Conservation (phyloP, 2,329 filamentous ascomycete species). For the Fusarium nurragi region DNA sequence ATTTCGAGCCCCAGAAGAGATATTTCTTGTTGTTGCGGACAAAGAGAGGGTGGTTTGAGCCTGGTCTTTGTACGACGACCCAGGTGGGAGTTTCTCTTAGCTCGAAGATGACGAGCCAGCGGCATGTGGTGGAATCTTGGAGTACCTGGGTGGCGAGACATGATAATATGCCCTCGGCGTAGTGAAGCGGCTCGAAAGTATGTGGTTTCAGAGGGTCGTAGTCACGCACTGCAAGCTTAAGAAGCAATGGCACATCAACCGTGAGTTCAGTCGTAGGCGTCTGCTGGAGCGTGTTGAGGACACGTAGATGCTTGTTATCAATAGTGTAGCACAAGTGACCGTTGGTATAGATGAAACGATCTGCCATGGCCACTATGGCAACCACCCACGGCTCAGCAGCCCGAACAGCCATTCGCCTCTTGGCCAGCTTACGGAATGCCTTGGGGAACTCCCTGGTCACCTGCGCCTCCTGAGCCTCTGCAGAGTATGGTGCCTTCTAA, state of each 20-base stretch:
- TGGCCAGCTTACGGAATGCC: slow-evolving; percentile 65
- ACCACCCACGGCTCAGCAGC: slow-evolving; percentile 70
- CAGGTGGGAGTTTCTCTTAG: slow-evolving; percentile 55
- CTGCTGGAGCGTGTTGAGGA: slow-evolving; percentile 64
- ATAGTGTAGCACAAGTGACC: slow-evolving; percentile 72
- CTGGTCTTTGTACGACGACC: slow-evolving; percentile 53
- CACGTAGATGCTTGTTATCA: slow-evolving; percentile 57
- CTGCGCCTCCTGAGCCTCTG: slow-evolving; percentile 37
- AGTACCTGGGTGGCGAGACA: slow-evolving; percentile 62
- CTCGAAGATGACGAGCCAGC: slow-evolving; percentile 61
- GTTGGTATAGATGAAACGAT: slow-evolving; percentile 69
- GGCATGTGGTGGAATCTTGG: slow-evolving; percentile 46
- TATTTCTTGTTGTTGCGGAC: slow-evolving; percentile 70
- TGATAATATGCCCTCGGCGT: slow-evolving; percentile 64
- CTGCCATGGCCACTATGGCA: slow-evolving; percentile 66
- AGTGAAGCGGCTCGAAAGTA: slow-evolving; percentile 65
- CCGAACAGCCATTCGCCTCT: slow-evolving; percentile 68
- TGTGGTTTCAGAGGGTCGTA: slow-evolving; percentile 51
- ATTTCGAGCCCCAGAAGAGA: slow-evolving; percentile 74
- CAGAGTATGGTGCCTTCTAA: slow-evolving; percentile 37
- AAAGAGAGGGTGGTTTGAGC: slow-evolving; percentile 67
- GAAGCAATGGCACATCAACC: slow-evolving; percentile 60
- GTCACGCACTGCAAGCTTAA: slow-evolving; percentile 49
- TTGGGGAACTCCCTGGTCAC: slow-evolving; percentile 33
- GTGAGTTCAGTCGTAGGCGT: slow-evolving; percentile 62